Base-by-base conservation (phyloP, 2,329 filamentous ascomycete genomes). In the Alternaria brassicae region DNA sequence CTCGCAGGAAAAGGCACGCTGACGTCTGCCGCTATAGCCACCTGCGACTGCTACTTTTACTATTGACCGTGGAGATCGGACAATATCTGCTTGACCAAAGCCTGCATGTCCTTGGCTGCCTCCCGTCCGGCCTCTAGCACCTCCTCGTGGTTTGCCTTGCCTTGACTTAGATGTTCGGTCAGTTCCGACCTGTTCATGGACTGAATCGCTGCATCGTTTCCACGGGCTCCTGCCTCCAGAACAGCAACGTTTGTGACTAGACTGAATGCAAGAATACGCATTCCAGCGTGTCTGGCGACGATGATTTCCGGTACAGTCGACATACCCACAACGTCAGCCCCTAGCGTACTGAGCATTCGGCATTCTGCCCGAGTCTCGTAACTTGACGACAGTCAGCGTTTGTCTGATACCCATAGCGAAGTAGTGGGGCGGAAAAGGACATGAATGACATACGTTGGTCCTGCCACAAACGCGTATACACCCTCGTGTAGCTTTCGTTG, bases 301-400 rank as follows among this genome's bases (percentile, higher is more conserved):
- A 90, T 83, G 52, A 89, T 88, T 70, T 90, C 88, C 7, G 88
- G 88, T 27, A 90, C 87, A 0, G 88, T 90, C 30, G 86, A 89
- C 88, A 90, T 90, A 13, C 88, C 88, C 2, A 90, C 88, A n/a
- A 89, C 79, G 69, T 90, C 88, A n/a, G 86, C 87, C 6, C 88
- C 87, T 6, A 89, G 75, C 47, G 79, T 79, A 37, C 81, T 81
- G 59, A 90, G 79, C 82, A 89, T 84, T 17, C 87, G 82, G 69
- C 86, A 89, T 72, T 89, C 87, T 1, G 87, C 86, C 60, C 88
- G 80, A 2, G 87, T 89, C 71, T 89, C 88, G 70, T 89, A 89
- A 48, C 83, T 85, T 53, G 49, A 9, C 23, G 44, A 23, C 44
- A n/a, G 28, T 65, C 60, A 74, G 63, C 47, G 36, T 17, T 30